Evolutionary conservation across 1,284 basidiomycete species (phyloP).

Genomic region (Ustilago curta): DNA sequence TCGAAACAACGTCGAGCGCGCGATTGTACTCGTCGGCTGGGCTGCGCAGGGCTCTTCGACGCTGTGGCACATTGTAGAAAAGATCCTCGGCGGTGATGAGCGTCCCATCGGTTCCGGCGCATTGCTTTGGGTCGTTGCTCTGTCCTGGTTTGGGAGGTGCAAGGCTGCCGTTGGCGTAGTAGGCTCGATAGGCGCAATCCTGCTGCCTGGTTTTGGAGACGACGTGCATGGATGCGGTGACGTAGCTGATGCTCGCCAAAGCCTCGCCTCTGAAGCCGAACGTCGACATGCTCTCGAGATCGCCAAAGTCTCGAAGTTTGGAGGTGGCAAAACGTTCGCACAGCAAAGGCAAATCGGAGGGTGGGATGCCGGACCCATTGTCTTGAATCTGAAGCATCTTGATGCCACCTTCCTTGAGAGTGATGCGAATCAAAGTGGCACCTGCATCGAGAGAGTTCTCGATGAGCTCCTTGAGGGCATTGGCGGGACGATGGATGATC

Average conservation of each 20-base stretch:
- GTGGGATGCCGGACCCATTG: slow-evolving; percentile 88
- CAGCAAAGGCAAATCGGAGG: slow-evolving; percentile 84
- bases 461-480: slow-evolving; percentile 94
- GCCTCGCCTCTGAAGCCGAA: slow-evolving; percentile 99
- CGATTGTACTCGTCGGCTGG: slow-evolving; percentile 91
- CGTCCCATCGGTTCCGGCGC: slow-evolving; percentile 94
- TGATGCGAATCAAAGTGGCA: slow-evolving; percentile 85
- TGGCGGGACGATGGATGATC: slow-evolving; percentile 94
- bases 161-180: slow-evolving; percentile 56
- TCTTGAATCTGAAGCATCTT: slow-evolving; percentile 96
- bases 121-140: slow-evolving; percentile 77
- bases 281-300: slow-evolving; percentile 85
- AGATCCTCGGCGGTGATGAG: slow-evolving; percentile 92
- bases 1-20: slow-evolving; percentile 91
- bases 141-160: slow-evolving; percentile 56
- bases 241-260: slow-evolving; percentile 94
- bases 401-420: slow-evolving; percentile 93
- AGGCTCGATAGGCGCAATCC: slow-evolving; percentile 63
- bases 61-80: slow-evolving; percentile 93
- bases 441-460: slow-evolving; percentile 96
- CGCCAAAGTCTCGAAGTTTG: slow-evolving; percentile 87
- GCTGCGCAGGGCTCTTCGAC: slow-evolving; percentile 85
- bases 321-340: slow-evolving; percentile 97
- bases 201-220: slow-evolving; percentile 77
- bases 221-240: slow-evolving; percentile 83